Base-by-base conservation (phyloP, 139 green algal genomes). In the Asterochloris erici region DNA sequence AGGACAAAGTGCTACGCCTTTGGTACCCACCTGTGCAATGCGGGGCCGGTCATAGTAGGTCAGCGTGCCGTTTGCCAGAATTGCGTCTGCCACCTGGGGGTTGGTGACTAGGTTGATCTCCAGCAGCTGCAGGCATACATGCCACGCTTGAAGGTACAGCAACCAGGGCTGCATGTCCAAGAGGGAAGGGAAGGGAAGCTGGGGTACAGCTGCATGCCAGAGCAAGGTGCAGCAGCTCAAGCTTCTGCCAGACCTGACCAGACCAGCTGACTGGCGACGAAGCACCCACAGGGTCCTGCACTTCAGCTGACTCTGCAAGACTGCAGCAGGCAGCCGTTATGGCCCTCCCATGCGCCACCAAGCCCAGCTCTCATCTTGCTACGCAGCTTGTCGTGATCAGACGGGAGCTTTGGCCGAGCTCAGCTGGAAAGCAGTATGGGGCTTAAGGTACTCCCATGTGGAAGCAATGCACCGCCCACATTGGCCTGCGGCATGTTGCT, bases 31-130 rank as follows among this genome's bases (percentile, higher is more conserved):
- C 38, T 54, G 84, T 12, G 82, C 82, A 73, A 85, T 79, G 68
- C 82, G 92, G 14, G 97, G 97, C 11, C 94, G 89, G 89, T 99
- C 97, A 84, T 99, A 99, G 90, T 99, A 95, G 13, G 92, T 97
- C 61, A 99, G 92, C 80, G 92, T 96, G 81, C 92, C 93, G 82
- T 96, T 97, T 68, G 91, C 95, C 79, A 99, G 85, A 86, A 99
- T 99, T 11, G 97, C 97, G 83, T 99, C 97, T 13, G 97, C 97
- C 0, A 99, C 95, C 87, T 93, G 86, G 26, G 97, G 97, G 88
- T 98, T 98, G 82, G 97, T 98, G 77, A 99, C 88, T 80, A 99
- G 88, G 92, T 99, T 99, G 90, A 99, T 98, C 89, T 99, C 97
- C 84, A 99, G 90, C 87, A 99, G 91, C 90, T 95, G 94, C 82